Evolutionary conservation across 371 early-diverging fungal genomes (phyloP).

Genomic region (Lichtheimia ornata): DNA sequence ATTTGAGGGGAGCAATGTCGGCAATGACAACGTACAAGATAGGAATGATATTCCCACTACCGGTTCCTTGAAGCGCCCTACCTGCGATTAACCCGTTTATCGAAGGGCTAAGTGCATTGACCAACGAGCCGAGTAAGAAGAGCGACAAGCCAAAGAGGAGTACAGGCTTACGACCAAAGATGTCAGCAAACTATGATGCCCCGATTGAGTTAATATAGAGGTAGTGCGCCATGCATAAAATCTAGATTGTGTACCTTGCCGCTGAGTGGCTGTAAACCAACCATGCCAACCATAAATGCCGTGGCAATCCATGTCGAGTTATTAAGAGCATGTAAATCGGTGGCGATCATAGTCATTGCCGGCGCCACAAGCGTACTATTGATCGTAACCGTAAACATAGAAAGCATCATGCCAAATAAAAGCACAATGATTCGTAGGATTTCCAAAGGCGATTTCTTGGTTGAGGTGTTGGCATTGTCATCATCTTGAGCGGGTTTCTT

Average conservation of each 20-base stretch:
- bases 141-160: slow-evolving; percentile 42
- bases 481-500: too few relatives aligned
- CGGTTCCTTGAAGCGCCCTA: slow-evolving; percentile 70
- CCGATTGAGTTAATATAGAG: neutral
- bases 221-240: neutral
- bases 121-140: slow-evolving; percentile 54
- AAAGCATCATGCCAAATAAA: slow-evolving; percentile 32
- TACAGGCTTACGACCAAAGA: slow-evolving; percentile 49
- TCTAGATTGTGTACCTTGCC: slow-evolving; percentile 47
- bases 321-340: slow-evolving; percentile 5
- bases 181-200: slow-evolving; percentile 12
- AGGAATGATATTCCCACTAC: slow-evolving; percentile 68
- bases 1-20: slow-evolving; percentile 65
- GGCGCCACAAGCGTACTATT: slow-evolving; percentile 78
- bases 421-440: slow-evolving; percentile 3
- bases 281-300: slow-evolving; percentile 57
- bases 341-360: slow-evolving; percentile 13
- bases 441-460: too few relatives aligned
- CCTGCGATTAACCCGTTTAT: slow-evolving; percentile 71
- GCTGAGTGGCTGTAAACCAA: slow-evolving; percentile 54
- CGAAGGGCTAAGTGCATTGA: slow-evolving; percentile 50
- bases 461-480: too few relatives aligned
- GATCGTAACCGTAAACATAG: slow-evolving; percentile 73
- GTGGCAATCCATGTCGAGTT: slow-evolving; percentile 24
- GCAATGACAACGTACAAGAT: slow-evolving; percentile 76